Evolutionary conservation across 148 eudicot genomes (phyloP).

Genomic region (Fallopia convolvulus): DNA sequence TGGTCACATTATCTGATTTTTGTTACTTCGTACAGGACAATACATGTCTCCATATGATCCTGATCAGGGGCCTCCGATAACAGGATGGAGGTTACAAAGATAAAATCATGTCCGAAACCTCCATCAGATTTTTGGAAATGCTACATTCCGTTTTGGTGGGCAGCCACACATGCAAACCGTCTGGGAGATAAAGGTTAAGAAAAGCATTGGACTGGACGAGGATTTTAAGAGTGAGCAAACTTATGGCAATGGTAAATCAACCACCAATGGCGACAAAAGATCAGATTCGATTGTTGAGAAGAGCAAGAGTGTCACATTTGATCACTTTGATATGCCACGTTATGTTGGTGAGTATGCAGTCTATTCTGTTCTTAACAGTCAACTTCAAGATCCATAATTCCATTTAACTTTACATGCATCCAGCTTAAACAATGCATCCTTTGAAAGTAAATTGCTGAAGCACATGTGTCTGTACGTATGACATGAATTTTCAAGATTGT

Average conservation of each 20-base stretch:
- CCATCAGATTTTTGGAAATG: constrained; percentile 92
- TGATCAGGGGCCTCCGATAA: constrained; percentile 94
- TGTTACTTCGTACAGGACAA: constrained; percentile 51
- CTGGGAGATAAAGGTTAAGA: constrained; percentile 87
- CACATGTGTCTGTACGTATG: neutral
- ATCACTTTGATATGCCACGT: constrained; percentile 95
- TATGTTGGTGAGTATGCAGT: constrained; percentile 63
- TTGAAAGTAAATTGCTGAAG: neutral
- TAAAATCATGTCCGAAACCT: constrained; percentile 93
- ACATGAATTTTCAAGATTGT: constrained; percentile 6
- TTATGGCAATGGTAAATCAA: constrained; percentile 21
- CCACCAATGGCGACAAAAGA: constrained; percentile 28
- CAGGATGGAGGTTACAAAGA: constrained; percentile 98
- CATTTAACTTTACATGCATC: neutral
- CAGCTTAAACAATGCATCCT: neutral
- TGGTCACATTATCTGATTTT: neutral
- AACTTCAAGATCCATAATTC: neutral
- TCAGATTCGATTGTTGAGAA: constrained; percentile 46
- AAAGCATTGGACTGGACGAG: constrained; percentile 66
- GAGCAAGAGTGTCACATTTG: constrained; percentile 67
- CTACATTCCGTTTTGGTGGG: constrained; percentile 82
- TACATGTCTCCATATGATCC: constrained; percentile 99
- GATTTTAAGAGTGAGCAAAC: constrained; percentile 51
- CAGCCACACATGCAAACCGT: constrained; percentile 96
- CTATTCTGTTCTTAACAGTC: neutral